These are phyloP conservation scores for Podosphaera leucotricha DNA, from an alignment of 2,329 filamentous ascomycete genomes.

Conservation along the genomic window DNA sequence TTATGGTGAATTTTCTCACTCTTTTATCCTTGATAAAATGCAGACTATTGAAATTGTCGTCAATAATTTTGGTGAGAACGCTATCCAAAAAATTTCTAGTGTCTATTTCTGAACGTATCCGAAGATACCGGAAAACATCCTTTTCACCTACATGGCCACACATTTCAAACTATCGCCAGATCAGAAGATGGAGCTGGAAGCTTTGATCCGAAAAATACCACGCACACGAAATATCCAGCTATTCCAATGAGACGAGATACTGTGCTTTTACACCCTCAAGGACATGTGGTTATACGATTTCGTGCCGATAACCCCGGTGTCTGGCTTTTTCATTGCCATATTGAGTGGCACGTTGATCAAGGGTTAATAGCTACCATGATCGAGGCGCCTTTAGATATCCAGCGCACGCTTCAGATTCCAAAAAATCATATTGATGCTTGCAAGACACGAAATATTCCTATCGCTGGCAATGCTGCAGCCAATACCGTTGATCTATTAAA, in stretches of 20 bases:
- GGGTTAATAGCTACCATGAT: conserved; percentile 40
- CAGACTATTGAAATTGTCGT: conserved; percentile 51
- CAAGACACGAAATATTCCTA: conserved; percentile 24
- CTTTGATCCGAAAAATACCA: conserved; percentile 23
- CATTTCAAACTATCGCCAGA: conserved; percentile 45
- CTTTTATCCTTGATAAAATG: conserved; percentile 44
- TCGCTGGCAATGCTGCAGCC: conserved; percentile 48
- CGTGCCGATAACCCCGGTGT: conserved; percentile 43
- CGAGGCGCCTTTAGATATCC: conserved; percentile 14
- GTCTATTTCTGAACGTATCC: neutral
- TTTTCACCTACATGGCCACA: conserved; percentile 53
- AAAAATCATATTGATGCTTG: conserved; percentile 34
- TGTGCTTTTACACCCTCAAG: conserved; percentile 35
- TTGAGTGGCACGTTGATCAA: conserved; percentile 51
- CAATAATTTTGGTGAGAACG: conserved; percentile 33
- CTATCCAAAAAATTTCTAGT: neutral
- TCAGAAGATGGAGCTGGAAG: conserved; percentile 31
- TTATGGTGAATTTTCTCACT: conserved; percentile 42
- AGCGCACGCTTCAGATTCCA: conserved; percentile 29
- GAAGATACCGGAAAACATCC: conserved; percentile 43
- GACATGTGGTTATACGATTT: conserved; percentile 47
- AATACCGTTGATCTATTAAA: conserved; percentile 42
- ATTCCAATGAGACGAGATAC: conserved; percentile 47
- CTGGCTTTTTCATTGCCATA: conserved; percentile 60
- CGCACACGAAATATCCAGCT: conserved; percentile 23